These are phyloP conservation scores for Candida morakotiae DNA, from an alignment of 805 yeast species.

Conservation along the genomic window DNA sequence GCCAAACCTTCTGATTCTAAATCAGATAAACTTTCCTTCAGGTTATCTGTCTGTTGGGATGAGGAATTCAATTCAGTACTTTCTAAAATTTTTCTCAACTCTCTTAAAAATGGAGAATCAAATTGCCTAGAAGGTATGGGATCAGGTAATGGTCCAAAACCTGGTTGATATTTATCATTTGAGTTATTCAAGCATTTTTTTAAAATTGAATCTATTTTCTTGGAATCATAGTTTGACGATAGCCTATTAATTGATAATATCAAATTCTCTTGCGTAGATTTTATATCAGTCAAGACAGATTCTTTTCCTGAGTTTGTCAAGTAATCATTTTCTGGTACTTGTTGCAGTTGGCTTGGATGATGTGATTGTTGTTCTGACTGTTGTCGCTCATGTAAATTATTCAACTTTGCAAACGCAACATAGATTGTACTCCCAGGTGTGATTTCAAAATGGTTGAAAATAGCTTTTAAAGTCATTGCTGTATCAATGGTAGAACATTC, in stretches of 20 bases:
- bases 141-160: slow-evolving; percentile 75
- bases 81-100: slow-evolving; percentile 62
- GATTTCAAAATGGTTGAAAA: slow-evolving; percentile 77
- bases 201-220: slow-evolving; percentile 45
- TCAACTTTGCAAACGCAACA: slow-evolving; percentile 80
- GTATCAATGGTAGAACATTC: slow-evolving; percentile 69
- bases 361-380: slow-evolving; percentile 1
- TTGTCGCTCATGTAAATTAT: slow-evolving; percentile 2
- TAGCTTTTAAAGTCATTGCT: slow-evolving; percentile 76
- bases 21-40: slow-evolving; percentile 25
- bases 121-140: slow-evolving; percentile 65
- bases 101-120: slow-evolving; percentile 86
- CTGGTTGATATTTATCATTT: slow-evolving; percentile 47
- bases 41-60: slow-evolving; percentile 3
- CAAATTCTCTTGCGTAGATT: slow-evolving; percentile 18
- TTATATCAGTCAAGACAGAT: slow-evolving; percentile 1
- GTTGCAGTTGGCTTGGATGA: not conserved
- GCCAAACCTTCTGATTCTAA: slow-evolving; percentile 78
- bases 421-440: slow-evolving; percentile 72
- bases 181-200: slow-evolving; percentile 26
- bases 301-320: too few relatives aligned
- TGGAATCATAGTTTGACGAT: slow-evolving; percentile 21
- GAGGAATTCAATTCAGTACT: slow-evolving; percentile 19
- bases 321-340: too few relatives aligned
- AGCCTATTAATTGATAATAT: slow-evolving; percentile 15